Conservation (phyloP, 2,329 filamentous ascomycete genomes). For the Beauveria brongniartii region DNA sequence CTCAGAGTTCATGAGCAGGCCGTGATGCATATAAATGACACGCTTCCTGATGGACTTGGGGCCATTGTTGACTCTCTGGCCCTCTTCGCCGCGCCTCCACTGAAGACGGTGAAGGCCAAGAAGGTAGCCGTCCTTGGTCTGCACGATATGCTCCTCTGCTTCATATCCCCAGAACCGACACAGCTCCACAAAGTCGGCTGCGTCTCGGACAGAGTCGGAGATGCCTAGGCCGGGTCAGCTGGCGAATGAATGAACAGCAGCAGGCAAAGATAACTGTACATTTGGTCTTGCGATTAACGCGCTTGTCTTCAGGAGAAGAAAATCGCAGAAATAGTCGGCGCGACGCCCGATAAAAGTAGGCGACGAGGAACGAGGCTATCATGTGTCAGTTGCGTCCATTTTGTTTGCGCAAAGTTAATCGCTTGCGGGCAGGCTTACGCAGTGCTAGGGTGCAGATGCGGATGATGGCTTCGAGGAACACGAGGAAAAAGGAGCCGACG, state of each 20-base stretch:
- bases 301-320: slow-evolving; percentile 60
- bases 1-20: slow-evolving; percentile 96
- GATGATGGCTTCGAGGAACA: slow-evolving; percentile 74
- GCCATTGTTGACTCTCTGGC: slow-evolving; percentile 67
- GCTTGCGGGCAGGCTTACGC: slow-evolving; percentile 45
- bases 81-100: slow-evolving; percentile 74
- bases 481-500: slow-evolving; percentile 71
- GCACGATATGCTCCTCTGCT: slow-evolving; percentile 91
- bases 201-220: slow-evolving; percentile 71
- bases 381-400: slow-evolving; percentile 15
- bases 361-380: slow-evolving; percentile 68
- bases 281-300: slow-evolving; percentile 60
- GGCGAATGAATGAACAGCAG: slow-evolving; percentile 30
- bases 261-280: slow-evolving; percentile 25
- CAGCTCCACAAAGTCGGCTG: slow-evolving; percentile 89
- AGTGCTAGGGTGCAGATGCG: slow-evolving; percentile 81
- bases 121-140: slow-evolving; percentile 89
- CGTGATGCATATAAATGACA: slow-evolving; percentile 91
- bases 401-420: neutral
- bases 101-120: slow-evolving; percentile 83
- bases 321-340: slow-evolving; percentile 75
- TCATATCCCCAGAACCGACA: slow-evolving; percentile 86
- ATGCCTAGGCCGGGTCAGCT: slow-evolving; percentile 57
- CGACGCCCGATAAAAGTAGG: slow-evolving; percentile 74
- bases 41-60: slow-evolving; percentile 64